Conservation (phyloP, 2,329 filamentous ascomycete species). For the Fusarium verrucosum region DNA sequence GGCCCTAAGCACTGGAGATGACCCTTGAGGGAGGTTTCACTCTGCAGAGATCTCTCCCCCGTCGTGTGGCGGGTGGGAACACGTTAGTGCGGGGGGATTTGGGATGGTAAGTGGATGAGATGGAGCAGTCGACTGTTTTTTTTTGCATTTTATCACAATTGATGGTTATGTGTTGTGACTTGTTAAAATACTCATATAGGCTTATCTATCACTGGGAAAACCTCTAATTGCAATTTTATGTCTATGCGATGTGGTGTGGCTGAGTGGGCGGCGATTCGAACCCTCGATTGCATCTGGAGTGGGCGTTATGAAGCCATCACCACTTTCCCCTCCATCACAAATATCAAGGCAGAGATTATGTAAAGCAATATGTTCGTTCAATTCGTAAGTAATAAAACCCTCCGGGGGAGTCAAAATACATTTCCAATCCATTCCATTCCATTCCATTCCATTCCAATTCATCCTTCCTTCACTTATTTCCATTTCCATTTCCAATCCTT, state of each 20-base stretch:
- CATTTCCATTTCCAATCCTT: background rate
- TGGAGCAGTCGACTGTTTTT: constrained; percentile 62
- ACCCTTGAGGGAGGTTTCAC: constrained; percentile 77
- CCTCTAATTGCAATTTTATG: background rate
- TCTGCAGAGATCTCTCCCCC: constrained; percentile 77
- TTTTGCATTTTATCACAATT: constrained; percentile 41
- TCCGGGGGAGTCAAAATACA: constrained; percentile 39
- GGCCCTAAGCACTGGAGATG: constrained; percentile 74
- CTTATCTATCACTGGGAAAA: background rate
- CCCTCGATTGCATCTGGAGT: background rate
- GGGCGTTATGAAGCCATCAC: constrained; percentile 12
- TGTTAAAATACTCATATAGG: background rate
- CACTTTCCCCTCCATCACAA: background rate
- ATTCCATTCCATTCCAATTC: background rate
- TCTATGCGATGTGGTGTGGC: background rate
- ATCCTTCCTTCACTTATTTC: background rate
- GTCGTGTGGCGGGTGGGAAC: constrained; percentile 75
- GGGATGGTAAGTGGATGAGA: constrained; percentile 62
- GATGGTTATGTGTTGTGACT: accelerated
- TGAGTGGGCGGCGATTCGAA: constrained; percentile 4
- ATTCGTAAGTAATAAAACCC: constrained; percentile 34
- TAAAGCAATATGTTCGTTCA: constrained; percentile 30
- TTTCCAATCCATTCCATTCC: constrained; percentile 13
- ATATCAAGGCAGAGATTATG: background rate
- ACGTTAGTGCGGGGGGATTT: constrained; percentile 68